Evolutionary conservation across 345 rosid genomes (phyloP), one percentile per base, ranked within the genome.

Genomic region (Cardamine chenopodiifolia): DNA sequence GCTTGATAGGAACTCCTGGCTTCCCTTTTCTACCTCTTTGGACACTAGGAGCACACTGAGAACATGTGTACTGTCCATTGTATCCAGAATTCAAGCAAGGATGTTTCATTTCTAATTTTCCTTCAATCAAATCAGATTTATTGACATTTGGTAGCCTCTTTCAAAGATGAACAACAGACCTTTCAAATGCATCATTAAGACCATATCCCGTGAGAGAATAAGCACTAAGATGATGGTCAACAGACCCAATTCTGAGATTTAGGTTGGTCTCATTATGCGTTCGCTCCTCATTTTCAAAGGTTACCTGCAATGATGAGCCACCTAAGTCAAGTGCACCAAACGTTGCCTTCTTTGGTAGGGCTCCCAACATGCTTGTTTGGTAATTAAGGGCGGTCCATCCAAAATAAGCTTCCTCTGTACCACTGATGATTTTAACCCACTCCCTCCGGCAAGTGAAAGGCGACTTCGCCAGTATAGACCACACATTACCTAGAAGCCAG

Each of bases 331-430:
- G 98, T 39, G 99, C 88, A 71, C 99, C 99, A 82, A 89, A 95
- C 62, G 97, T 95, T 44, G 83, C 83, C 75, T 82, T 90, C 73
- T 87, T 90, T 14, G 91, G 96, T 44, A 54, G 34, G 20, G 84
- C 80, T 73, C 97, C 97, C 65, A 95, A 82, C 80, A 82, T 83
- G 70, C 83, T 78, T 2, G 84, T 86, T 65, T 71, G 89, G 76
- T 95, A 92, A 74, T 95, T 95, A 63, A 95, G 90, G 61, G 99
- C 97, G 2, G 90, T 88, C 99, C 99, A 95, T 71, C 98, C 99
- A 62, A 74, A 88, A 79, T 90, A 95, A 68, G 99, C 99, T 83
- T 95, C 99, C 74, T 95, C 97, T 68, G 86, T 86, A 71, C 99
- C 99, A 72, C 84, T 89, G 65, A 95, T 90, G 75, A 85, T 88